A percentile compares a stretch with the other conserved stretches of the same genome.
Conservation (phyloP, 108 stramenopile genomes). For the Cyclotella distinguenda region DNA sequence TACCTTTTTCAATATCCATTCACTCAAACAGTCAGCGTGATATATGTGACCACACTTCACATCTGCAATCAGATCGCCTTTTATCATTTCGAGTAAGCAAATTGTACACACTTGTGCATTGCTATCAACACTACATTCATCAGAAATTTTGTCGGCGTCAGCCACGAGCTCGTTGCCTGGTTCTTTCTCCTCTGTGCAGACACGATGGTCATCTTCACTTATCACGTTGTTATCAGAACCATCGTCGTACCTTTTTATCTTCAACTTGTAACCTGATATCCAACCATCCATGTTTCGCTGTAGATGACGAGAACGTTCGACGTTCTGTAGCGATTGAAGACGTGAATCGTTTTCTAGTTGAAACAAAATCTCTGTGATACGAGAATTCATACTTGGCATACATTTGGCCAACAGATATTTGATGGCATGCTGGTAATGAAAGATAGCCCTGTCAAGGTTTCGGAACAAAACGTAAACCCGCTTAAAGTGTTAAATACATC, state of each 20-base stretch:
- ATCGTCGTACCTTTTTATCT: slow-evolving; percentile 7
- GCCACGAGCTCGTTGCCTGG: not conserved
- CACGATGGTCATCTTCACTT: not conserved
- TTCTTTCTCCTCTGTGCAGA: too few species aligned
- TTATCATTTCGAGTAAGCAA: slow-evolving; percentile 19
- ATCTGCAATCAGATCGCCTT: slow-evolving; percentile 28
- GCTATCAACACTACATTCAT: not conserved
- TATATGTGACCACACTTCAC: slow-evolving; percentile 27
- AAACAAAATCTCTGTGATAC: slow-evolving; percentile 20
- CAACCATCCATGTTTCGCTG: slow-evolving; percentile 13
- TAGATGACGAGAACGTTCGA: slow-evolving; percentile 7
- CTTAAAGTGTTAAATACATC: not conserved
- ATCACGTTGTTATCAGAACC: not conserved
- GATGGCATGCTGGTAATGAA: slow-evolving; percentile 32
- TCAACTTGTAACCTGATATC: slow-evolving; percentile 28
- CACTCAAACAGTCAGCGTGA: slow-evolving; percentile 28
- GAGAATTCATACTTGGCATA: slow-evolving; percentile 17
- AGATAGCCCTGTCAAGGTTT: too few species aligned
- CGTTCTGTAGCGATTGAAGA: not conserved
- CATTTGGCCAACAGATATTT: slow-evolving; percentile 13
- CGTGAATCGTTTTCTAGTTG: slow-evolving; percentile 5
- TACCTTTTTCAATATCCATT: slow-evolving; percentile 36
- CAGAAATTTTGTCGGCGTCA: not conserved
- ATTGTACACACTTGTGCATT: slow-evolving; percentile 20
- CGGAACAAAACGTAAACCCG: too few species aligned